Evolutionary conservation across 768 basidiomycete species (phyloP), one percentile per base, ranked within the genome.

Genomic region (Nidularia sp.): DNA sequence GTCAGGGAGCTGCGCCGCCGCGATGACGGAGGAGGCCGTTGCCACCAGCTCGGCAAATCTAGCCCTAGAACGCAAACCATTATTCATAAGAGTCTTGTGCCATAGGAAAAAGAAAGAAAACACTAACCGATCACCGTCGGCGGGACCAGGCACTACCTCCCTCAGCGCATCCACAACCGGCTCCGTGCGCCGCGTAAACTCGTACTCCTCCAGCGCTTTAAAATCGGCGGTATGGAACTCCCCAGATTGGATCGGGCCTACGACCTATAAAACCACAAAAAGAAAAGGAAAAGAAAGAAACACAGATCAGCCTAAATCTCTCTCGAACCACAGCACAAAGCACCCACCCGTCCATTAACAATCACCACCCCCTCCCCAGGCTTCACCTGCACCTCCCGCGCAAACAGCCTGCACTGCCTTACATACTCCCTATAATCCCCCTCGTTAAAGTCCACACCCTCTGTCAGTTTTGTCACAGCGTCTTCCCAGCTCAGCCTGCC

Each of bases 261-360:
- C 71, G 48, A 96, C 67, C 94, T 96, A 58, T 2, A 45, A 34
- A 29, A 15, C 2, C 34, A 32, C 50, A 29, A 48, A 52, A 29
- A 47, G 22, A 35, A 5, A 34, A 9, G 32, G 45, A 53, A 45
- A 57, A 54, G 53, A 44, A 9, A 43, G 42, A 49, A 35, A 53
- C 48, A n/a, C 47, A 50, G 18, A 7, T n/a, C n/a, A n/a, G n/a
- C n/a, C n/a, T n/a, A n/a, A n/a, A n/a, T n/a, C n/a, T n/a, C 36
- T 39, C 36, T 4, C 5, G 32, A 22, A 9, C 2, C 4, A n/a
- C 13, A 32, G 1, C 12, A 29, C 25, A 45, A 3, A 29, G 29
- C 6, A 71, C 87, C 64, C 62, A 95, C 93, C 33, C 95, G 76
- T 25, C 95, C 96, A 58, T 97, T 97, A 48, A 90, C 71, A 34